These are phyloP conservation scores for Phytopythium vexans DNA, from an alignment of 352 stramenopile genomes.

Conservation along the genomic window DNA sequence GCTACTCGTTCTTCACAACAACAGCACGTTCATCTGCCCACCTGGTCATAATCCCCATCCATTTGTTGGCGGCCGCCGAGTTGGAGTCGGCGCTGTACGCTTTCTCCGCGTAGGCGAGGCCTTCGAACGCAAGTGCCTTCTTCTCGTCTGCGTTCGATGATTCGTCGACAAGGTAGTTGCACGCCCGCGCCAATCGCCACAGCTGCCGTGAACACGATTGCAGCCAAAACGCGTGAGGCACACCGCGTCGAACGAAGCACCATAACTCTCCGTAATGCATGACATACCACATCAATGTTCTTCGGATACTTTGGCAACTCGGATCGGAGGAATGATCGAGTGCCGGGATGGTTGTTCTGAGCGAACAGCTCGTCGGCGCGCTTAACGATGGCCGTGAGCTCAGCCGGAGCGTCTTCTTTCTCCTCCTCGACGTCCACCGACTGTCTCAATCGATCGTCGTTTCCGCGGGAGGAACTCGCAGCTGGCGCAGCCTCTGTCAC, in stretches of 20 bases:
- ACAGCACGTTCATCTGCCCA: constrained; percentile 2
- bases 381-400: constrained; percentile 29
- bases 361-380: constrained; percentile 49
- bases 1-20: not conserved
- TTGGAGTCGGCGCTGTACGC: constrained; percentile 46
- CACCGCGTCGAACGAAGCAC: not conserved
- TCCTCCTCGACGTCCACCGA: constrained; percentile 25
- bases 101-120: constrained; percentile 42
- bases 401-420: constrained; percentile 18
- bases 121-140: constrained; percentile 53
- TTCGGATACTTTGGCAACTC: constrained; percentile 29
- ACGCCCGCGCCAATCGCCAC: constrained; percentile 59
- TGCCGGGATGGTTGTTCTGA: constrained; percentile 37
- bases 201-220: constrained; percentile 25
- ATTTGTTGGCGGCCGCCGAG: constrained; percentile 59
- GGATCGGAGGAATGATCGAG: constrained; percentile 37
- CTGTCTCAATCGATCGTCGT: too few species aligned
- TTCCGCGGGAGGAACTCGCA: too few species aligned
- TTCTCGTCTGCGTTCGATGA: constrained; percentile 38
- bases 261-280: not conserved
- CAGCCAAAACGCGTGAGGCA: constrained; percentile 2
- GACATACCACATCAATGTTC: constrained; percentile 47
- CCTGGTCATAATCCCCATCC: constrained; percentile 74
- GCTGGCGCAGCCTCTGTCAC: too few species aligned
- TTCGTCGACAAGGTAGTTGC: constrained; percentile 60